Evolutionary conservation across 345 rosid species (phyloP), one percentile per base, ranked within the genome.

Genomic region (Gynandropsis gynandra): DNA sequence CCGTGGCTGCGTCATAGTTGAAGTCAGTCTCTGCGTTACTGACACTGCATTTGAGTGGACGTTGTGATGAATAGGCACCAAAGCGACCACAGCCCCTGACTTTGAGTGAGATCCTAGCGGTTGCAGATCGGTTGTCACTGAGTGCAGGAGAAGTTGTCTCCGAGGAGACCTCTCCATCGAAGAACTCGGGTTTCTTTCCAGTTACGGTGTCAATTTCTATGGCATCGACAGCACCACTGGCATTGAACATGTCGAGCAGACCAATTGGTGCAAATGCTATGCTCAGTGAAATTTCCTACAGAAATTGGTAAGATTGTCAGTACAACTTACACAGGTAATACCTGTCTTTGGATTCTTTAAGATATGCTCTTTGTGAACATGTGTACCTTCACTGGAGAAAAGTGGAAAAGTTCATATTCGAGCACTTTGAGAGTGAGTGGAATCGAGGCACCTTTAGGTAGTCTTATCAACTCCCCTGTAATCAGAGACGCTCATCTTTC

Each of bases 261-360:
- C 98, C 97, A 4, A 92, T 81, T 0, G 97, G 84, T 42, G 95
- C 97, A 49, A 92, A 85, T 0, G 82, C 79, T 50, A 85, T 75
- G 73, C 42, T 67, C 24, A 66, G 45, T 35, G 85, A 18, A 59
- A 85, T 62, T 47, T 78, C 94, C 98, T 87, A 80, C 66, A 55
- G 0, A 16, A 48, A 56, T 38, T 18, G 29, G 14, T 0, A 17
- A 18, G 12, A 20, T 35, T 13, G 34, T 66, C 29, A 63, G 51
- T 64, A 18, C 55, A 31, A 24, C 29, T 5, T 24, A 24, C 4
- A 24, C 5, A 24, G 2, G 29, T 24, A 24, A 24, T 24, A 2
- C 5, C 29, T 5, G 5, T 24, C 29, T 24, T 24, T 24, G 29
- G 29, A 2, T 24, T 24, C n/a, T n/a, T n/a, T n/a, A n/a, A n/a